Evolutionary conservation across 768 basidiomycete species (phyloP).

Genomic region (Phanerochaete sordida): DNA sequence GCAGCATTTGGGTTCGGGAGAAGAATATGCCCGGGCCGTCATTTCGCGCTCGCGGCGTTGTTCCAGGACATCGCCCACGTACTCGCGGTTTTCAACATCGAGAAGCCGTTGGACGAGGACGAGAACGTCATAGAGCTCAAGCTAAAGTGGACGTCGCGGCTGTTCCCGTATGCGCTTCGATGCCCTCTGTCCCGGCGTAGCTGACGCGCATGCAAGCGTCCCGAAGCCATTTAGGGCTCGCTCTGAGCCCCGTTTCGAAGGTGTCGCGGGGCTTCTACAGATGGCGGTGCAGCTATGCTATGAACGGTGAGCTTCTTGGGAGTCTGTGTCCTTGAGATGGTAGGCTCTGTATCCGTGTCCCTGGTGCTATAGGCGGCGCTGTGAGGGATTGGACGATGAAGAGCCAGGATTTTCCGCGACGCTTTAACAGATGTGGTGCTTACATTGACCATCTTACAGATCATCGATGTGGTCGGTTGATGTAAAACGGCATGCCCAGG

Average conservation of each 20-base stretch:
- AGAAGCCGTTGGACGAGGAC: background rate
- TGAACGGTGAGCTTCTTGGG: too few relatives aligned
- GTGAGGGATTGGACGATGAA: too few relatives aligned
- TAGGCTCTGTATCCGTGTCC: too few relatives aligned
- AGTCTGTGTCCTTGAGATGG: too few relatives aligned
- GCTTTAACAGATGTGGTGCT: too few relatives aligned
- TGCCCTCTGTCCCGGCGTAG: background rate
- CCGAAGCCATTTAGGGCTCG: background rate
- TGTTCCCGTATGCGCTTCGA: background rate
- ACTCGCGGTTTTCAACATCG: constrained; percentile 12
- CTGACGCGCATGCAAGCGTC: background rate
- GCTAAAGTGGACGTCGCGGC: background rate
- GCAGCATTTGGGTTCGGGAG: constrained; percentile 11
- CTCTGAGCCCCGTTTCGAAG: background rate
- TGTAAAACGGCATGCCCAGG: too few relatives aligned
- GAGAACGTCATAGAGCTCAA: background rate
- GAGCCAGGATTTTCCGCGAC: too few relatives aligned
- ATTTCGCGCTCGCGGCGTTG: constrained; percentile 9
- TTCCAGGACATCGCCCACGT: constrained; percentile 11
- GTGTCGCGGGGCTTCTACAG: background rate
- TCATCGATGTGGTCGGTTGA: too few relatives aligned
- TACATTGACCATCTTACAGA: too few relatives aligned
- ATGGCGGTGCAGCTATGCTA: too few relatives aligned
- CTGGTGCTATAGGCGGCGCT: too few relatives aligned
- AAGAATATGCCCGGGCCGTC: constrained; percentile 17